Base-by-base conservation (phyloP, 2,329 filamentous ascomycete genomes). In the Alternaria alternata region DNA sequence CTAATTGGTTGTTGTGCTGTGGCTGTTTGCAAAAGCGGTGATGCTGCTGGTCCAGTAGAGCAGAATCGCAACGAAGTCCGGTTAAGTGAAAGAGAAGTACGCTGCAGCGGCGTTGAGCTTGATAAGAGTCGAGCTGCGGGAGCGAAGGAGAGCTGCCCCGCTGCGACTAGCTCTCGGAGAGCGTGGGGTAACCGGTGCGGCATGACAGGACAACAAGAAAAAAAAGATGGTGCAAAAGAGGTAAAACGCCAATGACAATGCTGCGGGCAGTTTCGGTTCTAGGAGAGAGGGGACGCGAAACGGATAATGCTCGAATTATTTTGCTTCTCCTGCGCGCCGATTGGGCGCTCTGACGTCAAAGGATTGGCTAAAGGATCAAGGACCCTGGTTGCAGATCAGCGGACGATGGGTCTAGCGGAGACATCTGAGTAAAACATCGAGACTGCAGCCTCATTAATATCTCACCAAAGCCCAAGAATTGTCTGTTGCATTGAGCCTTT, bases 301-400 rank as follows among this genome's bases (percentile, higher is more conserved):
- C 32, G 51, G 51, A 44, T 14, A 54, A 51, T 54, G 20, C 32
- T 32, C 59, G 59, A 42, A 48, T 59, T 60, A 54, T 59, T 63
- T 71, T 70, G 61, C 61, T 57, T 63, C 51, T 59, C 42, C 47
- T 52, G 53, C 59, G 59, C 66, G 58, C 67, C 67, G 68, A 71
- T 72, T 72, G 68, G 70, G 58, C 65, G 66, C 68, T 66, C 67
- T 69, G 69, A 70, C 65, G 60, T 71, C 65, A 61, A 60, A 57
- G 38, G 44, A 59, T 67, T 63, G 62, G 61, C 56, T 61, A 61
- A 63, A 60, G 53, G 28, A 26, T 53, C 41, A 34, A 18, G 12
- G 30, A 54, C 49, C 58, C 68, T 67, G 63, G 68, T 44, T 57
- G 66, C 41, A 63, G 69, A 72, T 72, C 68, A 44, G 46, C 30